Evolutionary conservation across 805 yeast species (phyloP).

Genomic region (Saccharomycopsis lassenensis): DNA sequence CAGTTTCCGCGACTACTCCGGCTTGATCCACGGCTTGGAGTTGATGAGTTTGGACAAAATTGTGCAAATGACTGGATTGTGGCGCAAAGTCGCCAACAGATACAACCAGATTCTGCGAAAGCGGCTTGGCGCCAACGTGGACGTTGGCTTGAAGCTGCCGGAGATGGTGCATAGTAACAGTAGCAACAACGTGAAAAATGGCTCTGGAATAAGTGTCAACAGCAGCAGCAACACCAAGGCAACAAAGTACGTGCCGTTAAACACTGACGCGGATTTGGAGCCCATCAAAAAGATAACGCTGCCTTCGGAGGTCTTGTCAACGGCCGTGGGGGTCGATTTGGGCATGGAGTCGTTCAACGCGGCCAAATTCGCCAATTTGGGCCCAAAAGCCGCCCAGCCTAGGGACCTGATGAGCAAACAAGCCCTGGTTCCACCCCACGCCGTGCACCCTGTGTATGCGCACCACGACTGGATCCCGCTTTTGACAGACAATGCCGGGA

Average conservation of each 20-base stretch:
- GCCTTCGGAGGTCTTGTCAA: conserved; percentile 7
- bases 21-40: conserved; percentile 71
- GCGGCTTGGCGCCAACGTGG: conserved; percentile 9
- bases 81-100: conserved; percentile 64
- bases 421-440: conserved; percentile 54
- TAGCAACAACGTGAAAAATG: conserved; percentile 6
- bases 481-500: conserved; percentile 80
- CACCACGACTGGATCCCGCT: conserved; percentile 88
- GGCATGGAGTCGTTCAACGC: background rate
- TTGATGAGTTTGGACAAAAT: conserved; percentile 74
- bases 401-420: no score
- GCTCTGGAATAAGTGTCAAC: conserved; percentile 6
- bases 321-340: background rate
- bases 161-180: conserved; percentile 12
- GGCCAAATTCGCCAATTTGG: background rate
- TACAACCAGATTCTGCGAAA: conserved; percentile 21
- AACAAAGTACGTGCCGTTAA: conserved; percentile 18
- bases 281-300: conserved; percentile 8
- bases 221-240: conserved; percentile 15
- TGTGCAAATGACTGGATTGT: conserved; percentile 67
- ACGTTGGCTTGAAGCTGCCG: conserved; percentile 7
- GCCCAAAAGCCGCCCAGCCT: no score
- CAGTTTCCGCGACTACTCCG: conserved; percentile 53
- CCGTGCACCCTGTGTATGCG: conserved; percentile 70
- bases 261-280: conserved; percentile 16